Conservation (phyloP, 1,284 basidiomycete genomes). For the Tilletia caries region DNA sequence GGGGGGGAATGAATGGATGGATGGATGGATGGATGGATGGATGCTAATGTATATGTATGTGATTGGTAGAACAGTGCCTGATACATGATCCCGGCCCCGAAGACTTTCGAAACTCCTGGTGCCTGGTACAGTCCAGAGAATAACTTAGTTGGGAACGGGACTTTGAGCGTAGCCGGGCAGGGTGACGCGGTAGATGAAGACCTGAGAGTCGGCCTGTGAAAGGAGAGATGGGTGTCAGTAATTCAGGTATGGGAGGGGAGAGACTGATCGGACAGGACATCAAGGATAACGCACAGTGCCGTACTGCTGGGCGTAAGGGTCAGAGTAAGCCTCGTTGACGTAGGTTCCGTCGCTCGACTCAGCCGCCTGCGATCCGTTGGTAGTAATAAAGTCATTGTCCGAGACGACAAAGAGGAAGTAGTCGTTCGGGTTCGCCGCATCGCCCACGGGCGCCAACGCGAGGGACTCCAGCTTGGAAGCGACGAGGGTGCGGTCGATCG, state of each 20-base stretch:
- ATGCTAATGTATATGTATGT: too few species aligned
- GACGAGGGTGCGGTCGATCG: slow-evolving; percentile 59
- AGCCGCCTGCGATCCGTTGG: slow-evolving; percentile 60
- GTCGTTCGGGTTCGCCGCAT: slow-evolving; percentile 62
- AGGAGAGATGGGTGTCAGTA: neutral
- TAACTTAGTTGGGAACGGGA: slow-evolving; percentile 7
- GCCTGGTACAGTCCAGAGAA: too few species aligned
- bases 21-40: too few species aligned
- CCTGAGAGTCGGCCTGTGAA: slow-evolving; percentile 60
- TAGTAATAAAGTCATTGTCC: slow-evolving; percentile 68
- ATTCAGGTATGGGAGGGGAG: neutral
- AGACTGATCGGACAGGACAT: neutral
- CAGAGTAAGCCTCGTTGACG: slow-evolving; percentile 31
- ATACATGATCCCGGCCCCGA: too few species aligned
- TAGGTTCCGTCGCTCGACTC: slow-evolving; percentile 19
- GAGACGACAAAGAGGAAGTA: slow-evolving; percentile 66
- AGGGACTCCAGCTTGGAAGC: slow-evolving; percentile 69
- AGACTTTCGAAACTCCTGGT: too few species aligned
- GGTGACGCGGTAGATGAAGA: slow-evolving; percentile 67
- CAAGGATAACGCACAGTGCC: slow-evolving; percentile 15
- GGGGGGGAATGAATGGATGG: too few species aligned
- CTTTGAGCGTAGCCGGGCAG: slow-evolving; percentile 57
- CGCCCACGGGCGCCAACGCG: slow-evolving; percentile 62
- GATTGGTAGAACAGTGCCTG: too few species aligned
- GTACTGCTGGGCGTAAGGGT: slow-evolving; percentile 30